Conservation (phyloP, 148 eudicot species). For the Dianthus caryophyllus region DNA sequence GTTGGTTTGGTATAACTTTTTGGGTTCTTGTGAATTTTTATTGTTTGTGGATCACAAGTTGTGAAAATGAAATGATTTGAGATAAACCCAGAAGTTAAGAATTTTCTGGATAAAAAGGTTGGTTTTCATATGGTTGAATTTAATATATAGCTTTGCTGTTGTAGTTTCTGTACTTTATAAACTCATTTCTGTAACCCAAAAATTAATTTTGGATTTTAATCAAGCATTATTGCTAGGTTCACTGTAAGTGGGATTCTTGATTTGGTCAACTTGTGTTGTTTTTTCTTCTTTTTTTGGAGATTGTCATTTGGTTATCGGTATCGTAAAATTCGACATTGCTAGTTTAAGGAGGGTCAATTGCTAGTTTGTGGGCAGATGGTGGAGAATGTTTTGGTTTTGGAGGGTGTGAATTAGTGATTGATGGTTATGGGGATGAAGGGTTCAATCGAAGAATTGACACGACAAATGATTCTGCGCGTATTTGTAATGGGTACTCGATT, state of each 20-base stretch:
- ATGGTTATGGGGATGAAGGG: constrained; percentile 19
- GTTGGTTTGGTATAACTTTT: constrained; percentile 7
- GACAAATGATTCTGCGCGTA: constrained; percentile 24
- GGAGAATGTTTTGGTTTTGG: constrained; percentile 1
- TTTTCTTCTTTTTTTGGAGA: too few relatives aligned
- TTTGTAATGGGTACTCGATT: constrained; percentile 35
- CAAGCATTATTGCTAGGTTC: too few relatives aligned
- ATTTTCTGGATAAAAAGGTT: too few relatives aligned
- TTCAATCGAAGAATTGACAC: constrained; percentile 23
- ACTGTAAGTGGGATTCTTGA: constrained; percentile 3
- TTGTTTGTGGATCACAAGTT: constrained; percentile 25
- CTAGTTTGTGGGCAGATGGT: too few relatives aligned
- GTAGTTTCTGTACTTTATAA: background rate
- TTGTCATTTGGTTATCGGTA: background rate
- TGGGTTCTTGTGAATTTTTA: constrained; percentile 17
- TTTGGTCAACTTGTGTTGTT: constrained; percentile 16
- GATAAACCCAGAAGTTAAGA: too few relatives aligned
- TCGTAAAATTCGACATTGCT: too few relatives aligned
- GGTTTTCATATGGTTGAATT: background rate
- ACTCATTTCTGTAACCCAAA: constrained; percentile 12
- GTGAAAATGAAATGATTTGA: constrained; percentile 8
- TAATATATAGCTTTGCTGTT: background rate
- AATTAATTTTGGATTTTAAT: constrained; percentile 8
- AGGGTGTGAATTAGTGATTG: constrained; percentile 2
- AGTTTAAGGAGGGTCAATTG: too few relatives aligned